These are phyloP conservation scores for Huntiella savannae DNA, from an alignment of 2,329 filamentous ascomycete genomes.

Conservation along the genomic window DNA sequence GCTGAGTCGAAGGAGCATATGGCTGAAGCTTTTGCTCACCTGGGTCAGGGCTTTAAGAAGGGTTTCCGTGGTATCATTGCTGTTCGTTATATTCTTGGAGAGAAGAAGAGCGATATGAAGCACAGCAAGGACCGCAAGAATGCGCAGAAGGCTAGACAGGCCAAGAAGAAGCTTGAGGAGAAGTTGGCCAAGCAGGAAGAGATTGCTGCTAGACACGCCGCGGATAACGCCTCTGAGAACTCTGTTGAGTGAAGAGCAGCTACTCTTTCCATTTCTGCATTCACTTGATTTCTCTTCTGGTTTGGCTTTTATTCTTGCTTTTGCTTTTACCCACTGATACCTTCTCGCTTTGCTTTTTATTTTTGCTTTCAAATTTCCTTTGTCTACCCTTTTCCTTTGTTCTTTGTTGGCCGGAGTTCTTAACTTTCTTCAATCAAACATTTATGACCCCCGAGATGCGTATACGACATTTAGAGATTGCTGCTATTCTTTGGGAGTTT, in stretches of 20 bases:
- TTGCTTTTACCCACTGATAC: neutral
- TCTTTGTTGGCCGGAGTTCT: neutral
- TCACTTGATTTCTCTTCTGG: neutral
- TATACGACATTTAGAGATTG: too few species aligned
- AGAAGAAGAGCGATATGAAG: conserved; percentile 20
- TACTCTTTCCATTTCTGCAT: conserved; percentile 2
- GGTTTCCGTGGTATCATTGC: conserved; percentile 17
- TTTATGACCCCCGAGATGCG: neutral
- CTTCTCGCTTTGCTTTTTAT: neutral
- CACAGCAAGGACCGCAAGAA: conserved; percentile 17
- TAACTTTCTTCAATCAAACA: neutral
- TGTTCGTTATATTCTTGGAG: conserved; percentile 20
- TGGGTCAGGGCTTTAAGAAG: conserved; percentile 19
- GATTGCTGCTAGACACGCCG: conserved; percentile 4
- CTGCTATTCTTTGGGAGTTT: too few species aligned
- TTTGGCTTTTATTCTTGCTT: neutral
- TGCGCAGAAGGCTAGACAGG: conserved; percentile 17
- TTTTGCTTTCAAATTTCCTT: conserved; percentile 1
- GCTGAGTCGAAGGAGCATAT: conserved; percentile 23
- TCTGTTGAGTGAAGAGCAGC: neutral
- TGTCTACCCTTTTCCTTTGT: neutral
- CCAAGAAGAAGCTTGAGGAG: conserved; percentile 21
- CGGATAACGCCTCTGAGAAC: neutral
- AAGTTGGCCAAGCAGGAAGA: conserved; percentile 15
- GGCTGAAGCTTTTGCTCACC: conserved; percentile 19